Base-by-base conservation (phyloP, 441 rosid genomes). In the Pelargonium fulgidum region DNA sequence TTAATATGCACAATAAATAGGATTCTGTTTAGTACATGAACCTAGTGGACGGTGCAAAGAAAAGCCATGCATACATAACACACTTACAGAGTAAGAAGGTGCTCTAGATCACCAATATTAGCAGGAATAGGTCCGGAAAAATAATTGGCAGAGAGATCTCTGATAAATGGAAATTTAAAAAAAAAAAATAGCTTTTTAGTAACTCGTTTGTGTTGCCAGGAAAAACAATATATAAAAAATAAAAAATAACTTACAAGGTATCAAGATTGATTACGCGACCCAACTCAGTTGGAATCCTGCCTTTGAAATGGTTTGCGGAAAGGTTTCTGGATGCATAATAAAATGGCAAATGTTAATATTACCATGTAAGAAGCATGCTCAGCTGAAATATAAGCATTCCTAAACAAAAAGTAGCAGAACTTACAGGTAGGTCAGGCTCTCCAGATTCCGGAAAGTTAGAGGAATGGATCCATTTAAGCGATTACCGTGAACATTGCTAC, bases 101-200 rank as follows among this genome's bases (percentile, higher is more conserved):
- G 99, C 80, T 94, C 99, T n/a, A 94, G 85, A 77, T 77, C 89
- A 73, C 97, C 98, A 71, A 93, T 41, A 54, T 93, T 85, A 72
- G 86, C 83, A 19, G 96, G 98, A 68, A 89, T 65, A 12, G 80
- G 68, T 22, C 99, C 98, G 0, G 89, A 82, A 68, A 94, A 89
- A 69, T 81, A 77, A 72, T 94, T 94, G 72, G 81, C 72, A 0
- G 99, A 94, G 5, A 94, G 84, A 77, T 94, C 99, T 82, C 99
- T 94, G 75, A 8, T 67, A 33, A 11, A 70, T 7, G 45, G 65
- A 29, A 0, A n/a, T 3, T 24, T 3, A 66, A 42, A 17, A 26
- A 67, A n/a, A n/a, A n/a, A n/a, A n/a, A n/a, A n/a, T n/a, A 56
- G 69, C 29, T 11, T 9, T 8, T 66, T 54, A 16, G 22, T n/a